Conservation (phyloP, 2,329 filamentous ascomycete species). For the Botrytis paeoniae region DNA sequence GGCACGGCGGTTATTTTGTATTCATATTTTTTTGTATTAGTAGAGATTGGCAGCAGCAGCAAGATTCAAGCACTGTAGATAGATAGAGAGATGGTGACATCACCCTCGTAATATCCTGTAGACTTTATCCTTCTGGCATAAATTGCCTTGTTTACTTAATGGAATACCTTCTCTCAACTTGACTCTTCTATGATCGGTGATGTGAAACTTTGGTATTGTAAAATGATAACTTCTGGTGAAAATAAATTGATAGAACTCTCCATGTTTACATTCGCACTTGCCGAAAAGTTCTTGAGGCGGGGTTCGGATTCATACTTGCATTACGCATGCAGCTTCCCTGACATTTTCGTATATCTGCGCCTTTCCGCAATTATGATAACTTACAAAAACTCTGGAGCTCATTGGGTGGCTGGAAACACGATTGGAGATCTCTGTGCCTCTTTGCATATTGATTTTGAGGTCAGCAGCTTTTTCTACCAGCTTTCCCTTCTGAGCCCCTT, state of each 20-base stretch:
- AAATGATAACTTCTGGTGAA: neutral
- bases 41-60: slow-evolving; percentile 7
- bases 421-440: neutral
- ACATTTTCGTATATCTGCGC: neutral
- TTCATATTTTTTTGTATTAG: neutral
- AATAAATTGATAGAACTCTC: too few relatives aligned
- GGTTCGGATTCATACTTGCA: neutral
- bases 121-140: neutral
- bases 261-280: neutral
- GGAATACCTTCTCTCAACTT: neutral
- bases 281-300: neutral
- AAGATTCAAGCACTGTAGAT: neutral
- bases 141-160: neutral
- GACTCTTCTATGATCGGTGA: neutral
- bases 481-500: too few relatives aligned
- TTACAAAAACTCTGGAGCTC: neutral
- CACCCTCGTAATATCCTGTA: neutral
- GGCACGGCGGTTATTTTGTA: neutral
- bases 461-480: neutral
- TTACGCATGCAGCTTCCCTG: neutral
- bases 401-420: neutral
- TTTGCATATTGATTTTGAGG: neutral
- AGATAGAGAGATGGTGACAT: neutral
- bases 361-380: neutral
- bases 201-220: neutral